phyloP scores from a whole-genome alignment of 2,329 filamentous ascomycete species.

The Phialocephala sp. region DNA sequence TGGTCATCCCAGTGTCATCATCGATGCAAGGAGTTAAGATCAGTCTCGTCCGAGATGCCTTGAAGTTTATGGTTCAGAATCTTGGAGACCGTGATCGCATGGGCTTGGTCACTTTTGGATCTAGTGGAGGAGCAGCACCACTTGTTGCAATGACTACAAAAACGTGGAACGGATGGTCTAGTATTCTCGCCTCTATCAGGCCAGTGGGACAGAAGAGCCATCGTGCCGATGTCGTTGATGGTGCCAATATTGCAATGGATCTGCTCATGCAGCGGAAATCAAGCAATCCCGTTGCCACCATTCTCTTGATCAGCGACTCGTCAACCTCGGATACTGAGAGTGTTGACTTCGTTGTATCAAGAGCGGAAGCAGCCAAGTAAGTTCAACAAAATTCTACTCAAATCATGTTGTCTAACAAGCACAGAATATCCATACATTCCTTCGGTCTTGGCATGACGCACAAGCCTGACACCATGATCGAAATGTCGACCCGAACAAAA shows the following conservation, averaged over 20 bases:
- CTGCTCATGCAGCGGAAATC: conserved; percentile 97
- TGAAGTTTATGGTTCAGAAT: conserved; percentile 89
- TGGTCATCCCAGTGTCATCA: conserved; percentile 95
- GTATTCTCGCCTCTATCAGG: conserved; percentile 83
- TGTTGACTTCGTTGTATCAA: conserved; percentile 95
- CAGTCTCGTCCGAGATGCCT: conserved; percentile 86
- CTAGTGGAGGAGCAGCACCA: conserved; percentile 88
- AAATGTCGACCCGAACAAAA: conserved; percentile 92
- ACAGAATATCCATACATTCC: conserved; percentile 89
- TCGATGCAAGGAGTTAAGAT: conserved; percentile 99
- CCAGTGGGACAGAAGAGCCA: conserved; percentile 97
- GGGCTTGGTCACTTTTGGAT: conserved; percentile 96
- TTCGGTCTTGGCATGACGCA: conserved; percentile 96
- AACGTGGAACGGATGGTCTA: conserved; percentile 89
- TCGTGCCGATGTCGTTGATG: conserved; percentile 94
- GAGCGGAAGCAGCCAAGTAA: conserved; percentile 95
- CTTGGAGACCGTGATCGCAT: conserved; percentile 94
- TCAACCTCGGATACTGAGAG: conserved; percentile 93
- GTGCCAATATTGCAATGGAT: conserved; percentile 98
- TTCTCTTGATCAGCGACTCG: conserved; percentile 96
- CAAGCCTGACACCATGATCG: conserved; percentile 98
- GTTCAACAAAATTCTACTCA: conserved; percentile 43
- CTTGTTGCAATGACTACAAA: conserved; percentile 99
- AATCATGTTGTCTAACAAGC: conserved; percentile 34
- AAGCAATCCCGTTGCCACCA: conserved; percentile 92